A percentile compares a stretch with the other conserved stretches of the same genome.
Conservation (phyloP, 768 basidiomycete genomes). For the Crucibulum laeve region DNA sequence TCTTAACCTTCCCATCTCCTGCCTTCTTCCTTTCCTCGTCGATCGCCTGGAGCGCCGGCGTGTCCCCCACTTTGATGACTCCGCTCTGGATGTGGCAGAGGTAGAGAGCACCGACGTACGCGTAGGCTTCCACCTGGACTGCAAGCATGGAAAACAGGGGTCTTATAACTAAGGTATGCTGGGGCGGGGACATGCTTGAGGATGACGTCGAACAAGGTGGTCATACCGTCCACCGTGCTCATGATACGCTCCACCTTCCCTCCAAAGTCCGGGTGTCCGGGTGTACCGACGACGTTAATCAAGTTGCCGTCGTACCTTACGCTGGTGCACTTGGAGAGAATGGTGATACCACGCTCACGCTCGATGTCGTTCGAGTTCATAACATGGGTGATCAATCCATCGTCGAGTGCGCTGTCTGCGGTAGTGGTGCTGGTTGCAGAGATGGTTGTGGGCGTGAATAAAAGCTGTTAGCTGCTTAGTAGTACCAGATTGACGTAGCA, state of each 20-base stretch:
- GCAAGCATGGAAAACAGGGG: constrained; percentile 48
- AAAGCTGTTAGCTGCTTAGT: constrained; percentile 35
- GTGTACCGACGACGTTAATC: too few relatives aligned
- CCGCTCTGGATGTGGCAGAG: constrained; percentile 43
- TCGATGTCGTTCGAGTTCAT: constrained; percentile 55
- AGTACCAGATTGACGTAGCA: constrained; percentile 45
- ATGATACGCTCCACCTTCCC: too few relatives aligned
- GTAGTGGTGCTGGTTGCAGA: constrained; percentile 23
- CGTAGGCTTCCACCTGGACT: constrained; percentile 46
- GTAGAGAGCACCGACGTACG: constrained; percentile 44
- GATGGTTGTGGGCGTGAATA: constrained; percentile 26
- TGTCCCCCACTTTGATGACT: constrained; percentile 32
- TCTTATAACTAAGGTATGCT: constrained; percentile 22
- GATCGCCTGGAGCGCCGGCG: constrained; percentile 31
- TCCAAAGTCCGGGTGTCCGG: too few relatives aligned
- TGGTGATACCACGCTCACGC: constrained; percentile 57
- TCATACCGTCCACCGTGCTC: constrained; percentile 28
- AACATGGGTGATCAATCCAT: too few relatives aligned
- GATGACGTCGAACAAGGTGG: constrained; percentile 41
- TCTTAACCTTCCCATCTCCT: constrained; percentile 47
- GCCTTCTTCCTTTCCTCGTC: constrained; percentile 39
- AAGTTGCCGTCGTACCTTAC: too few relatives aligned
- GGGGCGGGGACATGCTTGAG: constrained; percentile 31
- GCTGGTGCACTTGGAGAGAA: constrained; percentile 24
- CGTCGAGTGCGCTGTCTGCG: constrained; percentile 31